Evolutionary conservation across 2,329 filamentous ascomycete genomes (phyloP).

Genomic region (Fusarium albidum): DNA sequence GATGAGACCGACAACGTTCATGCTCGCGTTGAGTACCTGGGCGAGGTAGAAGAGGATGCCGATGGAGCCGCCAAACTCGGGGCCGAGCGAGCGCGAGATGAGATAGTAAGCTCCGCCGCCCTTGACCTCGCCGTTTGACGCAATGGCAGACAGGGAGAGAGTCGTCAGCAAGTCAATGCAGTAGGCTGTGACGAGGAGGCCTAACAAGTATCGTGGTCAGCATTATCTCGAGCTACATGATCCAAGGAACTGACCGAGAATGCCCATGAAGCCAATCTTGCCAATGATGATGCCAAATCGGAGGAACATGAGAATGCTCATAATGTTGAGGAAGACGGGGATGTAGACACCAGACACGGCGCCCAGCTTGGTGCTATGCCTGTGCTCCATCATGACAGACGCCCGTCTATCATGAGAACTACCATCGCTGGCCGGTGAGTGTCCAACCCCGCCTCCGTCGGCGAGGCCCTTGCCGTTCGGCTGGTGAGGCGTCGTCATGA

Average conservation of each 20-base stretch:
- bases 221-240: neutral
- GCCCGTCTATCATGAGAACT: slow-evolving; percentile 20
- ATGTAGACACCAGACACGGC: slow-evolving; percentile 84
- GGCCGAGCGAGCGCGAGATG: slow-evolving; percentile 84
- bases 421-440: neutral
- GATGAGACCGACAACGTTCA: slow-evolving; percentile 87
- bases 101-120: slow-evolving; percentile 90
- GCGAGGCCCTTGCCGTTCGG: slow-evolving; percentile 24
- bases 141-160: slow-evolving; percentile 86
- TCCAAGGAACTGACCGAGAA: slow-evolving; percentile 67
- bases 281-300: slow-evolving; percentile 87
- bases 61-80: slow-evolving; percentile 89
- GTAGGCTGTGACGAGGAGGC: slow-evolving; percentile 79
- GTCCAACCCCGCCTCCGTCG: slow-evolving; percentile 16
- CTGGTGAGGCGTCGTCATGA: slow-evolving; percentile 33
- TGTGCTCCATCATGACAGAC: slow-evolving; percentile 44
- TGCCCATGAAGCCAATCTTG: slow-evolving; percentile 80
- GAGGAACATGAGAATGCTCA: slow-evolving; percentile 93
- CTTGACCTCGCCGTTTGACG: slow-evolving; percentile 87
- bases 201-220: slow-evolving; percentile 51
- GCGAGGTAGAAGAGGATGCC: slow-evolving; percentile 90
- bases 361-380: slow-evolving; percentile 70
- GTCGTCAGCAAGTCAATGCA: slow-evolving; percentile 84
- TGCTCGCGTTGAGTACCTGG: slow-evolving; percentile 84
- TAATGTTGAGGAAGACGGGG: slow-evolving; percentile 86